These are phyloP conservation scores for Huntiella bhutanensis DNA, from an alignment of 2,329 filamentous ascomycete genomes.

Conservation along the genomic window DNA sequence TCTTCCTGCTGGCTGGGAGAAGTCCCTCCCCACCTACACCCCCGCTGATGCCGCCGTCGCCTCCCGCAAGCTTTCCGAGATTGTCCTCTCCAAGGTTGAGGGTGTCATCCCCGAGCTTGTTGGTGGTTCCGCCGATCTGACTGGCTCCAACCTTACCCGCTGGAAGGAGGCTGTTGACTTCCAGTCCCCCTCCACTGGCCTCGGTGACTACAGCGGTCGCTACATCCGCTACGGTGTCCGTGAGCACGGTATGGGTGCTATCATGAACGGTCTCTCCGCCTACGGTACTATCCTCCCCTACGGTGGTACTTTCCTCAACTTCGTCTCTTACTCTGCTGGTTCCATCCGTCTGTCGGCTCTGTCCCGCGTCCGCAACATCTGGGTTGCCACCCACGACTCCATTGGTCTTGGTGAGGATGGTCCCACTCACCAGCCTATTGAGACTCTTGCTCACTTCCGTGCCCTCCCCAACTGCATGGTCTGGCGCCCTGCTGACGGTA, in stretches of 20 bases:
- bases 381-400: constrained; percentile 95
- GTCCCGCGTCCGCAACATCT: constrained; percentile 78
- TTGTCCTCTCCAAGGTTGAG: constrained; percentile 76
- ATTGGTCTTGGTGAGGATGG: constrained; percentile 98
- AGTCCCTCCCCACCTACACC: constrained; percentile 78
- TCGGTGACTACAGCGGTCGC: constrained; percentile 78
- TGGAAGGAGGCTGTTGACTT: constrained; percentile 97
- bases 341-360: constrained; percentile 85
- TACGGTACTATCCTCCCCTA: constrained; percentile 93
- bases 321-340: constrained; percentile 93
- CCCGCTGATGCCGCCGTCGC: constrained; percentile 68
- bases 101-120: constrained; percentile 69
- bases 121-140: constrained; percentile 93
- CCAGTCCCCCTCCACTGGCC: constrained; percentile 69
- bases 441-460: constrained; percentile 96
- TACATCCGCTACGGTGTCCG: constrained; percentile 87
- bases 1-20: constrained; percentile 93
- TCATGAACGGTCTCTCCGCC: constrained; percentile 86
- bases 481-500: constrained; percentile 95
- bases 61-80: constrained; percentile 91
- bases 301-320: constrained; percentile 96
- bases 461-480: constrained; percentile 98
- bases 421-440: constrained; percentile 96
- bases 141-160: constrained; percentile 93
- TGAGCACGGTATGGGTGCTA: constrained; percentile 80